These are phyloP conservation scores for Huntiella abstrusa DNA, from an alignment of 2,329 filamentous ascomycete genomes.

Conservation along the genomic window DNA sequence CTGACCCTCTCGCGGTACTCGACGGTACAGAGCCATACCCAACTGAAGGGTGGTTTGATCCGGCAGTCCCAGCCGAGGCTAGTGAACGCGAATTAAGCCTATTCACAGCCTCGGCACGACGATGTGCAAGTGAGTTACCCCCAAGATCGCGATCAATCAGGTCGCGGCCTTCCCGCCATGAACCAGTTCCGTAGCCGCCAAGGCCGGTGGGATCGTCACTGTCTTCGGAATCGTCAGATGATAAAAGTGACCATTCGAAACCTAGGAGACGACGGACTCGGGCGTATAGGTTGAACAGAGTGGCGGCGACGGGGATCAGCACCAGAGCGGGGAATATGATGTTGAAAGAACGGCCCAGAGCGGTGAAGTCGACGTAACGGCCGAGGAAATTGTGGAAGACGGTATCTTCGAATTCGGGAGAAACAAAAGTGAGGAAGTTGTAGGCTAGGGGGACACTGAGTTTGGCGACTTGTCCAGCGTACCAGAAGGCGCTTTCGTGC, in stretches of 20 bases:
- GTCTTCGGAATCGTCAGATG: slow-evolving; percentile 47
- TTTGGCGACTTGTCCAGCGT: slow-evolving; percentile 77
- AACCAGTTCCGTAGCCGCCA: slow-evolving; percentile 52
- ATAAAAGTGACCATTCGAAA: slow-evolving; percentile 54
- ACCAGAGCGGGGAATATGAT: slow-evolving; percentile 78
- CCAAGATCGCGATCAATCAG: slow-evolving; percentile 75
- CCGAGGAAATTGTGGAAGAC: slow-evolving; percentile 81
- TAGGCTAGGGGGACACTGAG: slow-evolving; percentile 84
- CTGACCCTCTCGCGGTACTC: slow-evolving; percentile 15
- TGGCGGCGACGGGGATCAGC: slow-evolving; percentile 66
- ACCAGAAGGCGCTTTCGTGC: slow-evolving; percentile 88
- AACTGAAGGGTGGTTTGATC: slow-evolving; percentile 18
- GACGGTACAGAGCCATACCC: slow-evolving; percentile 28
- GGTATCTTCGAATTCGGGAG: slow-evolving; percentile 50
- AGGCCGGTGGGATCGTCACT: slow-evolving; percentile 26
- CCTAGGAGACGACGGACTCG: slow-evolving; percentile 59
- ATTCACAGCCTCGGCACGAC: slow-evolving; percentile 23
- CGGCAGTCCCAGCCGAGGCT: slow-evolving; percentile 19
- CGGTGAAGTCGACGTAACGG: slow-evolving; percentile 62
- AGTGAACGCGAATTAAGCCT: slow-evolving; percentile 16
- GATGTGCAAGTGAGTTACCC: slow-evolving; percentile 36
- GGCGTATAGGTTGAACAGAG: slow-evolving; percentile 77
- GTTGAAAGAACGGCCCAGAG: slow-evolving; percentile 67
- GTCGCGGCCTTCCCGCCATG: slow-evolving; percentile 80
- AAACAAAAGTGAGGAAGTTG: slow-evolving; percentile 88